These are phyloP conservation scores for Cyberlindnera suaveolens DNA, from an alignment of 805 yeast species.

Conservation along the genomic window DNA sequence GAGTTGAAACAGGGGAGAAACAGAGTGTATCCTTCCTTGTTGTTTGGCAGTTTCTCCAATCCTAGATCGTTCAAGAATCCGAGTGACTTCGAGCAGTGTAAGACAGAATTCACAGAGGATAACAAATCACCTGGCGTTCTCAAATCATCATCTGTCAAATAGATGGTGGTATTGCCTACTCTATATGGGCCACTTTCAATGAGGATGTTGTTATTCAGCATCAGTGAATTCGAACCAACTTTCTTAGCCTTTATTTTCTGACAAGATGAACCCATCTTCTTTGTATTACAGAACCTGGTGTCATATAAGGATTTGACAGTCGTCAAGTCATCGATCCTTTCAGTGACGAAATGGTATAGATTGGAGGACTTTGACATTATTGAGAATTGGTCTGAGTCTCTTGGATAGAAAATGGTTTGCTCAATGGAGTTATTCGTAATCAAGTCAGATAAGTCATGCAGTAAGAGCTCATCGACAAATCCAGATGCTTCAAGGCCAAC, in stretches of 20 bases:
- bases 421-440: constrained; percentile 45
- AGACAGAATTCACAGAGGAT: constrained; percentile 56
- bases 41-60: constrained; percentile 46
- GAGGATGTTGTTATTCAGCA: constrained; percentile 52
- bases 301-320: constrained; percentile 31
- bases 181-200: constrained; percentile 37
- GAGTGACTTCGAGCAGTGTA: constrained; percentile 60
- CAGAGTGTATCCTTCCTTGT: constrained; percentile 61
- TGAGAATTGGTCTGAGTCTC: constrained; percentile 21
- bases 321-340: constrained; percentile 30
- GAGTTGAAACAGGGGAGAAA: constrained; percentile 73
- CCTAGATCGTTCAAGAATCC: constrained; percentile 46
- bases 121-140: constrained; percentile 59
- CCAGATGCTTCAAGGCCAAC: constrained; percentile 52
- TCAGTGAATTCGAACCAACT: constrained; percentile 24
- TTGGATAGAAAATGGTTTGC: constrained; percentile 60
- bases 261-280: constrained; percentile 56
- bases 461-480: constrained; percentile 64
- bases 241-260: constrained; percentile 47
- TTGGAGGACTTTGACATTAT: constrained; percentile 30
- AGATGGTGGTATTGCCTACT: constrained; percentile 64
- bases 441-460: constrained; percentile 48
- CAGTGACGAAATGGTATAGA: constrained; percentile 61
- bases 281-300: constrained; percentile 49
- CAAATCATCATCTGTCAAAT: constrained; percentile 53